Evolutionary conservation across 1,284 basidiomycete species (phyloP).

Genomic region (Ganoderma lucidum): DNA sequence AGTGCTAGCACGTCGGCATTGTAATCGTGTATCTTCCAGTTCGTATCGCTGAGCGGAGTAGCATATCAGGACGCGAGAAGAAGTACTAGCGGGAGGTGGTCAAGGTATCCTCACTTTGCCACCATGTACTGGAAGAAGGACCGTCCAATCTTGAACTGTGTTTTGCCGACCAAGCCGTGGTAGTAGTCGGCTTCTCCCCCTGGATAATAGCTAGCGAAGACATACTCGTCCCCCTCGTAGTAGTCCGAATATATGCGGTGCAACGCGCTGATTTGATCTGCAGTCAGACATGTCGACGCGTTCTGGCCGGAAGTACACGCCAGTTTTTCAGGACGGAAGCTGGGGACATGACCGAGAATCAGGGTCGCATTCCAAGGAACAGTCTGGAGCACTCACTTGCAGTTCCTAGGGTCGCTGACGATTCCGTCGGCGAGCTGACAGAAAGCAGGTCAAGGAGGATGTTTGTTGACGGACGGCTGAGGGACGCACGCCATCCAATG

Average conservation of each 20-base stretch:
- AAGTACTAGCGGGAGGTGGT: neutral
- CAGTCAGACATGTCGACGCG: slow-evolving; percentile 42
- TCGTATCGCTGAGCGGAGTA: slow-evolving; percentile 30
- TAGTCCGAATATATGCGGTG: slow-evolving; percentile 42
- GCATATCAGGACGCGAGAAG: neutral
- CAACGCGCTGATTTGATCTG: slow-evolving; percentile 43
- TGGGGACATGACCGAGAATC: neutral
- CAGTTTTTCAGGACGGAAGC: slow-evolving; percentile 42
- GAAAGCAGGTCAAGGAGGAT: neutral
- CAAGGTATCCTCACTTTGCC: slow-evolving; percentile 26
- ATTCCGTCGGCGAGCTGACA: slow-evolving; percentile 41
- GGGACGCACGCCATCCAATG: slow-evolving; percentile 40
- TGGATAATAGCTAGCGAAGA: slow-evolving; percentile 36
- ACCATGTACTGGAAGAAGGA: slow-evolving; percentile 35
- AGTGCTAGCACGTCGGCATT: slow-evolving; percentile 30
- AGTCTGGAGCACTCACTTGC: slow-evolving; percentile 30
- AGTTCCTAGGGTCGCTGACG: slow-evolving; percentile 44
- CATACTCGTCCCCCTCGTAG: slow-evolving; percentile 39
- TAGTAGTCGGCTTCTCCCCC: slow-evolving; percentile 43
- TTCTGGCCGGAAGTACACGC: slow-evolving; percentile 39
- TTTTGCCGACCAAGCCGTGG: slow-evolving; percentile 34
- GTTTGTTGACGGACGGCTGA: neutral
- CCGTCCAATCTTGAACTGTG: slow-evolving; percentile 28
- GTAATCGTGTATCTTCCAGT: slow-evolving; percentile 32
- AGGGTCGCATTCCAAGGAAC: neutral